Percentiles rank a stretch among this genome's conserved stretches.
phyloP scores from a whole-genome alignment of 2,329 filamentous ascomycete species.

The Ascochyta clinopodiicola region DNA sequence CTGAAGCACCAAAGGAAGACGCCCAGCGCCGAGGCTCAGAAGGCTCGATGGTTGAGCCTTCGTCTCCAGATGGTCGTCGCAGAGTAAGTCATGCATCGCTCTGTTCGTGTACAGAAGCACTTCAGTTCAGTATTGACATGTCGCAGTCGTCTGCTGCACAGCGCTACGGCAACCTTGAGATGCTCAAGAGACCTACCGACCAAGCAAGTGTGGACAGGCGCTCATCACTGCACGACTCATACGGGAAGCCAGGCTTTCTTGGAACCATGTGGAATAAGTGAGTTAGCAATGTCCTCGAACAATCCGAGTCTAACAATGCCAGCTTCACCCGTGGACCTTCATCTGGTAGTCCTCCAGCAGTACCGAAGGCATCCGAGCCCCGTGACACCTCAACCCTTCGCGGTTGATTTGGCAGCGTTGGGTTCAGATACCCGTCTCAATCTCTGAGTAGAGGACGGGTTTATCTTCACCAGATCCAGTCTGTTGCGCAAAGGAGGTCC shows the following conservation, averaged over 20 bases:
- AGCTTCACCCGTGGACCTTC: constrained; percentile 44
- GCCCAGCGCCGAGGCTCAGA: constrained; percentile 42
- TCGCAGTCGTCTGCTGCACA: constrained; percentile 38
- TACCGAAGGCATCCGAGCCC: constrained; percentile 22
- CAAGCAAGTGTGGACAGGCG: constrained; percentile 35
- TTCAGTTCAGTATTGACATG: constrained; percentile 8
- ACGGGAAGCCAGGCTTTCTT: constrained; percentile 41
- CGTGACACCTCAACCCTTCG: constrained; percentile 37
- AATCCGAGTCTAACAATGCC: constrained; percentile 12
- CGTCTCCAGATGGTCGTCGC: constrained; percentile 35
- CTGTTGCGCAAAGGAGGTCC: not conserved
- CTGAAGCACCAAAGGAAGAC: constrained; percentile 43
- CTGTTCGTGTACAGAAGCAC: not conserved
- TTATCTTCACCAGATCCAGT: not conserved
- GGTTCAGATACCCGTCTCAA: constrained; percentile 2
- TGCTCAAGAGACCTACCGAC: constrained; percentile 43
- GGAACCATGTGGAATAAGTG: constrained; percentile 47
- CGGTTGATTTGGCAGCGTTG: constrained; percentile 16
- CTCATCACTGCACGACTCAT: constrained; percentile 42
- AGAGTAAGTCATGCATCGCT: constrained; percentile 26
- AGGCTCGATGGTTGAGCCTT: constrained; percentile 28
- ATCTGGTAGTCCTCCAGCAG: constrained; percentile 8
- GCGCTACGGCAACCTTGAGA: constrained; percentile 41
- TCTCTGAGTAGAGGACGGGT: constrained; percentile 15
- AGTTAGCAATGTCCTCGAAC: not conserved